Evolutionary conservation across 2,329 filamentous ascomycete genomes (phyloP).

Genomic region (Colletotrichum paranaense): DNA sequence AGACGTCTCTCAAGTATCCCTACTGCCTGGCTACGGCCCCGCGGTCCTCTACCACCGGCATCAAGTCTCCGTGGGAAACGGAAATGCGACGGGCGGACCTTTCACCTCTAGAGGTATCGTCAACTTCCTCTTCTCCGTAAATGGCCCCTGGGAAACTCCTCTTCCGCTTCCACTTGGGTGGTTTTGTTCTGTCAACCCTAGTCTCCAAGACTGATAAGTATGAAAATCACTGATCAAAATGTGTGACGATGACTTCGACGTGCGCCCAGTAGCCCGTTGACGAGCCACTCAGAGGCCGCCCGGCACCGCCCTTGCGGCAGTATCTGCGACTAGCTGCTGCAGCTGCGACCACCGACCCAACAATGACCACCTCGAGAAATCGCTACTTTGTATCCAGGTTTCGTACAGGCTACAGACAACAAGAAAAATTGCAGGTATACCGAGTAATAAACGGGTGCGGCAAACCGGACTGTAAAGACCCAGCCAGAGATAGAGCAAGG

Average conservation of each 20-base stretch:
- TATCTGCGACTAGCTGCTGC: constrained; percentile 7
- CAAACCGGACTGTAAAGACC: not conserved
- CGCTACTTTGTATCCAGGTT: no score
- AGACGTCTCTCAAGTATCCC: constrained; percentile 3
- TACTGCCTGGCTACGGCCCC: not conserved
- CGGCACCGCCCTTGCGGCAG: constrained; percentile 22
- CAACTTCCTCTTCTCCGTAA: constrained; percentile 27
- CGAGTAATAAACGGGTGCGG: not conserved
- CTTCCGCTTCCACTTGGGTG: constrained; percentile 33
- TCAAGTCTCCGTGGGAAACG: constrained; percentile 23
- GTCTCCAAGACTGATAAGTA: constrained; percentile 30
- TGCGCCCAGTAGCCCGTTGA: constrained; percentile 3
- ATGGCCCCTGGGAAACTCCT: constrained; percentile 13
- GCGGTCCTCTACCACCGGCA: constrained; percentile 22
- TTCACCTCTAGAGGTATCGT: constrained; percentile 34
- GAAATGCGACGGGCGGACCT: constrained; percentile 32
- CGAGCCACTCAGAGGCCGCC: constrained; percentile 20
- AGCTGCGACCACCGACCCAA: not conserved
- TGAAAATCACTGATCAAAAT: constrained; percentile 2
- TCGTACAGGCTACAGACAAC: not conserved
- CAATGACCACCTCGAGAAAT: not conserved
- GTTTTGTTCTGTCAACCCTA: constrained; percentile 35
- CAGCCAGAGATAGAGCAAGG: not conserved
- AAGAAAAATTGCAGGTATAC: not conserved
- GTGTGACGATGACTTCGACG: constrained; percentile 31